phyloP scores from a whole-genome alignment of 2,329 filamentous ascomycete species.

The Tolypocladium paradoxum region DNA sequence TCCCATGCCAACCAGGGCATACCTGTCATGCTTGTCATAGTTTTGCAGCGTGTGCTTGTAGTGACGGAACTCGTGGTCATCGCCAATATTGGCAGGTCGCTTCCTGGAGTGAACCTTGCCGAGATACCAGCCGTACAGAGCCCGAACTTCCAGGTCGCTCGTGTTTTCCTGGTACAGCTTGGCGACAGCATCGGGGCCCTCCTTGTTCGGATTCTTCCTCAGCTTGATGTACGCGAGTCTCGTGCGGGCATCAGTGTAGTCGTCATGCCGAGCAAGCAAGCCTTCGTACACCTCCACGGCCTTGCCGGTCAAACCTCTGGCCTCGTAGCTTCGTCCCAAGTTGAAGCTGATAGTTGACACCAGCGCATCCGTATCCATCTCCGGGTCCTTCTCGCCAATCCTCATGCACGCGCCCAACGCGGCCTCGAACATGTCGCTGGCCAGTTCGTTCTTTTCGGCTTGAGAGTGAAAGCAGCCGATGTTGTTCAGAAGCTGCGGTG shows the following conservation, averaged over 20 bases:
- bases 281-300: conserved; percentile 84
- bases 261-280: conserved; percentile 70
- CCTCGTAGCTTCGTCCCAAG: conserved; percentile 85
- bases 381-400: conserved; percentile 62
- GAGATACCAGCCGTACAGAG: conserved; percentile 91
- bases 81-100: conserved; percentile 65
- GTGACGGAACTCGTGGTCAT: conserved; percentile 86
- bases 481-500: conserved; percentile 90
- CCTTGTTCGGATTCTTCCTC: conserved; percentile 67
- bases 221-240: conserved; percentile 85
- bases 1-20: conserved; percentile 92
- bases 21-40: conserved; percentile 96
- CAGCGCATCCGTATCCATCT: conserved; percentile 77
- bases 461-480: conserved; percentile 95
- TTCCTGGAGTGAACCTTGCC: conserved; percentile 74
- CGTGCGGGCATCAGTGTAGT: conserved; percentile 86
- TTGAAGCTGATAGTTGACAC: conserved; percentile 97
- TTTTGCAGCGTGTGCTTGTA: conserved; percentile 94
- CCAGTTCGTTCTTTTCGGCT: conserved; percentile 66
- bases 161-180: conserved; percentile 79
- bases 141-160: conserved; percentile 80
- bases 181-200: conserved; percentile 75
- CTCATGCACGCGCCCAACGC: conserved; percentile 80
- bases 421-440: conserved; percentile 84
- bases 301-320: conserved; percentile 67